Conservation (phyloP, 1,284 basidiomycete genomes). For the Trametes pubescens region DNA sequence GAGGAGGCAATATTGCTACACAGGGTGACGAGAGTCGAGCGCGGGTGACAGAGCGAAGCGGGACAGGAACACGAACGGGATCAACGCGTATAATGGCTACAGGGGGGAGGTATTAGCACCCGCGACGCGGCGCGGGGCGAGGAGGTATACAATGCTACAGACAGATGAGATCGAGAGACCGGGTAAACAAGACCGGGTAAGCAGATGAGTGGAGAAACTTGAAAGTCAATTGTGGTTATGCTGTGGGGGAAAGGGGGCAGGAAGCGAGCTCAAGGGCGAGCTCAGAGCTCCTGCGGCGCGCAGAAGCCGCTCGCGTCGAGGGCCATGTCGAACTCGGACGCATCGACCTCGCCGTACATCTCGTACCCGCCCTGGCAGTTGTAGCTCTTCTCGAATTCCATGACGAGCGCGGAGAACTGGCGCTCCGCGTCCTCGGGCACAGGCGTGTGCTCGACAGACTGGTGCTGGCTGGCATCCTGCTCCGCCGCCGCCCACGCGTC, state of each 20-base stretch:
- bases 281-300: constrained; percentile 26
- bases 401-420: constrained; percentile 16
- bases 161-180: constrained; percentile 1
- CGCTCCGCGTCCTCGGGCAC: constrained; percentile 2
- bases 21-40: constrained; percentile 11
- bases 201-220: background rate
- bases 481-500: constrained; percentile 21
- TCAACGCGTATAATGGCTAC: constrained; percentile 27
- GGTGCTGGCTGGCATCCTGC: constrained; percentile 12
- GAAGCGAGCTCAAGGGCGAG: constrained; percentile 6
- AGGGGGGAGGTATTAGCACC: constrained; percentile 28
- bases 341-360: constrained; percentile 20
- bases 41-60: background rate
- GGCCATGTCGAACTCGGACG: constrained; percentile 17
- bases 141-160: constrained; percentile 20
- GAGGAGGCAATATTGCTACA: constrained; percentile 27
- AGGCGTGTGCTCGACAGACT: background rate
- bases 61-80: background rate
- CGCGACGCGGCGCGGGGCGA: background rate
- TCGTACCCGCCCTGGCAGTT: constrained; percentile 19
- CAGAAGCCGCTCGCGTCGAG: constrained; percentile 25
- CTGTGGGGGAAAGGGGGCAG: background rate
- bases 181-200: background rate
- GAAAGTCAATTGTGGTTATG: constrained; percentile 7
- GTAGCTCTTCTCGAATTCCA: constrained; percentile 18